A percentile compares a stretch with the other conserved stretches of the same genome.
Evolutionary conservation across 352 stramenopile genomes (phyloP).

Genomic region (Phytophthora melonis): DNA sequence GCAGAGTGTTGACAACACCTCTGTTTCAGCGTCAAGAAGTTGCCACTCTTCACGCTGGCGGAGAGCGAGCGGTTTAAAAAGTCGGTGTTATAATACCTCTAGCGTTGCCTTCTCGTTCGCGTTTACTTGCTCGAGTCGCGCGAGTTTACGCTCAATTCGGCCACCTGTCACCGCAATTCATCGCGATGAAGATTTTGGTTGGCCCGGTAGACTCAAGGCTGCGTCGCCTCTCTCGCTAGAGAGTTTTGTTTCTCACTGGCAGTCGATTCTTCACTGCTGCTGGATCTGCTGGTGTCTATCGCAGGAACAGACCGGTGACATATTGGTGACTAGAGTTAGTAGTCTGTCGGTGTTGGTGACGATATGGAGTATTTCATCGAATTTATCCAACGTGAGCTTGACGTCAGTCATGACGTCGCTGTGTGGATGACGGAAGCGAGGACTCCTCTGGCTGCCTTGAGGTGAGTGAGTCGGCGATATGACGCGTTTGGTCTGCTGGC

Average conservation of each 20-base stretch:
- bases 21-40: neutral
- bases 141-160: too few relatives aligned
- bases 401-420: neutral
- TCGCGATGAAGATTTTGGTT: too few relatives aligned
- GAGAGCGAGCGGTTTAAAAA: neutral
- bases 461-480: neutral
- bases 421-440: neutral
- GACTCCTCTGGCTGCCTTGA: neutral
- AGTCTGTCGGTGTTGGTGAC: neutral
- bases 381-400: neutral
- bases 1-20: neutral
- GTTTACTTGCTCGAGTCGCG: too few relatives aligned
- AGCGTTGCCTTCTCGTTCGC: neutral
- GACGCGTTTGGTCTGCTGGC: neutral
- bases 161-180: too few relatives aligned
- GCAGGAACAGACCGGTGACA: neutral
- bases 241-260: too few relatives aligned
- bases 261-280: neutral
- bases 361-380: neutral
- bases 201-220: too few relatives aligned
- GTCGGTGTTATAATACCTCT: neutral
- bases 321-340: neutral
- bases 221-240: too few relatives aligned
- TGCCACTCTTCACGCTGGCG: neutral
- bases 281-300: neutral